phyloP scores from a whole-genome alignment of 139 green algal genomes.

The Eudorina sp. region DNA sequence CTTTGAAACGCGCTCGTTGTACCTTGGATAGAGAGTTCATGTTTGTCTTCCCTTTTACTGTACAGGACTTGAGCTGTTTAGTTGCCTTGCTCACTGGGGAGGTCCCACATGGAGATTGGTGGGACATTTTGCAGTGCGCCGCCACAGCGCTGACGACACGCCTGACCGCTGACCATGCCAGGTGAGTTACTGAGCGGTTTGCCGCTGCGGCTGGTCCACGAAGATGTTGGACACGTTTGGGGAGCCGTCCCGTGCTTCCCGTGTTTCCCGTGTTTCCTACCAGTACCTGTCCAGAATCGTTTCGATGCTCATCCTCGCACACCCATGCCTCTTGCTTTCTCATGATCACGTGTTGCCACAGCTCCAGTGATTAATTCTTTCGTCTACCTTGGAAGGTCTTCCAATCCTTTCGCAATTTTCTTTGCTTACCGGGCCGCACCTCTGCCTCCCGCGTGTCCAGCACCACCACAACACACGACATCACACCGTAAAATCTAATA shows the following conservation, averaged over 20 bases:
- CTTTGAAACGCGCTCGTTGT: neutral
- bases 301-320: neutral
- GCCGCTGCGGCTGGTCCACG: too few relatives aligned
- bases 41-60: neutral
- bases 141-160: neutral
- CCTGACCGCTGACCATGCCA: neutral
- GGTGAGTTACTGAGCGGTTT: neutral
- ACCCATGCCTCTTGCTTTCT: too few relatives aligned
- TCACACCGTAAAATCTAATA: neutral
- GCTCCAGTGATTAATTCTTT: too few relatives aligned
- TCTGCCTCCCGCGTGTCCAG: neutral
- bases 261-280: too few relatives aligned
- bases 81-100: neutral
- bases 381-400: neutral
- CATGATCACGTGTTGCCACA: too few relatives aligned
- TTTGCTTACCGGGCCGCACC: neutral
- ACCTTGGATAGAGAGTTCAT: neutral
- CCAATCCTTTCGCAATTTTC: neutral
- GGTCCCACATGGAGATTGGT: neutral
- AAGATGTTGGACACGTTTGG: neutral
- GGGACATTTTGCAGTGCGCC: slow-evolving; percentile 2
- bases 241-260: too few relatives aligned
- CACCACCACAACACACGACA: neutral
- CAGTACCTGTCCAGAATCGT: neutral
- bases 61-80: neutral